Base-by-base conservation (phyloP, 352 stramenopile species). In the Pseudoperonospora humuli region DNA sequence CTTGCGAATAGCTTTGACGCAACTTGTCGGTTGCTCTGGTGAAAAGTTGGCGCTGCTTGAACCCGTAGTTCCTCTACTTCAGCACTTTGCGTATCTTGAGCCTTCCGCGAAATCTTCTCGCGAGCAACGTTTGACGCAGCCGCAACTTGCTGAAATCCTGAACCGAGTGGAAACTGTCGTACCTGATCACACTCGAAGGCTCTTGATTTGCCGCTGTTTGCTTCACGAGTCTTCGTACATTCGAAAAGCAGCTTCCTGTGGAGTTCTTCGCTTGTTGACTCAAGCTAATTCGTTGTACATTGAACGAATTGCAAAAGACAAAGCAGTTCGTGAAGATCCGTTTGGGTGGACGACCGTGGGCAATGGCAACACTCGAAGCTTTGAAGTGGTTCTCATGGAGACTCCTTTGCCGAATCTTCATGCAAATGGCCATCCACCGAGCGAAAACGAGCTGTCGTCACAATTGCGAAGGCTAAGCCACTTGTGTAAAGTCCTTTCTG, bases 11-110 rank as follows among this genome's bases (percentile, higher is more conserved):
- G 29, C 53, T 37, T 47, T 73, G 21, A 39, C 29, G 3, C 57
- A 62, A 7, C 31, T 76, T 25, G 32, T 27, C 21, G 19, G 7
- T 7, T 39, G 20, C 3, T 56, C 41, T 21, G 45, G 28, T 6
- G 37, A 57, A 2, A 45, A 64, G 19, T 10, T 80, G n/a, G 19
- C 27, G 6, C 2, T 21, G 13, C 25, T 81, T 10, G 19, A 44
- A 7, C 47, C 63, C 5, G 42, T 63, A 24, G 36, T 81, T 17
- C 61, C 72, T n/a, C 15, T 79, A 23, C 28, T 84, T 7, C 72
- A 84, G 36, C 69, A 82, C 20, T 77, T 80, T 35, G 67, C 72
- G 15, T 84, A 82, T 31, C 43, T 66, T 7, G 64, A 84, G 19
- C 38, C 53, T 5, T 58, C 52, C 1, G 56, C 62, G 31, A 46